phyloP scores from a whole-genome alignment of 1,139 yeast genomes.

The Lodderomyces theae region DNA sequence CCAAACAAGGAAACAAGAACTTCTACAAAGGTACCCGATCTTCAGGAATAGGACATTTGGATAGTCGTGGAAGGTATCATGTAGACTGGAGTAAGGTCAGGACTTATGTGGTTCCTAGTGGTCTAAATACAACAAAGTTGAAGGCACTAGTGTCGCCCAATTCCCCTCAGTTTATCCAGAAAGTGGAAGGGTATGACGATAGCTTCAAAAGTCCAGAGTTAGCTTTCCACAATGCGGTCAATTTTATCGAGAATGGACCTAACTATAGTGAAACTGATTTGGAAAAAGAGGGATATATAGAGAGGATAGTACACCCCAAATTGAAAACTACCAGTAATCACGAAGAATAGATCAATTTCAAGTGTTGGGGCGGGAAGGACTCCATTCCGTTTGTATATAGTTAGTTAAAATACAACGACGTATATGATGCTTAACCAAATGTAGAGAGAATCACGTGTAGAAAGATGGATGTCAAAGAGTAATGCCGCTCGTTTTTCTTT shows the following conservation, averaged over 20 bases:
- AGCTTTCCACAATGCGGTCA: conserved; percentile 69
- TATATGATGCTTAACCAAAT: background rate
- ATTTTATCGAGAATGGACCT: conserved; percentile 72
- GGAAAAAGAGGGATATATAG: conserved; percentile 39
- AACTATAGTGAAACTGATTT: conserved; percentile 40
- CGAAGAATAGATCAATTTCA: too few species aligned
- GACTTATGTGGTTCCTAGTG: conserved; percentile 81
- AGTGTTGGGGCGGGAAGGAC: too few species aligned
- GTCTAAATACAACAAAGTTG: conserved; percentile 42
- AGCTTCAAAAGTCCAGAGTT: conserved; percentile 75
- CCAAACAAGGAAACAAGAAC: conserved; percentile 92
- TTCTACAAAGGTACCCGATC: conserved; percentile 96
- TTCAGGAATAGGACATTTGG: conserved; percentile 83
- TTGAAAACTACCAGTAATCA: conserved; percentile 7
- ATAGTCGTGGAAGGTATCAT: conserved; percentile 69
- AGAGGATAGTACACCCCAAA: conserved; percentile 41
- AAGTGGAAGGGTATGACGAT: conserved; percentile 63
- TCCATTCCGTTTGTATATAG: background rate
- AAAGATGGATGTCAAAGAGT: too few species aligned
- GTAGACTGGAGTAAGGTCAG: conserved; percentile 85
- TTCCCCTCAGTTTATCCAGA: conserved; percentile 67
- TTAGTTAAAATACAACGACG: background rate
- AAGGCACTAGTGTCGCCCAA: conserved; percentile 73
- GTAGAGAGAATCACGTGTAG: too few species aligned
- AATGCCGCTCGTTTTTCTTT: too few species aligned